Base-by-base conservation (phyloP, 345 rosid genomes). In the Lepidium sativum region DNA sequence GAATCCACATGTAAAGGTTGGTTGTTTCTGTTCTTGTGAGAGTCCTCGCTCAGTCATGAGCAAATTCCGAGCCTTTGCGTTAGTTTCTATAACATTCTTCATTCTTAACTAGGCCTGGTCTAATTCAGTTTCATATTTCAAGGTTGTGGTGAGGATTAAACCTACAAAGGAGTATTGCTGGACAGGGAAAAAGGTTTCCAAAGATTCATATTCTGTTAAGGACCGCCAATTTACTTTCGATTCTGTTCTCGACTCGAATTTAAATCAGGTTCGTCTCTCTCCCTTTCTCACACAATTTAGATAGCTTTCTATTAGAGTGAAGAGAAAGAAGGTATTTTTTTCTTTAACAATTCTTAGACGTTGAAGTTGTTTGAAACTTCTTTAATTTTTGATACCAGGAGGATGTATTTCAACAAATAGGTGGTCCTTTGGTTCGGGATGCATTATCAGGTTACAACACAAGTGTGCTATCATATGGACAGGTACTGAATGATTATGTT, bases 401-500 rank as follows among this genome's bases (percentile, higher is more conserved):
- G 47, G 86, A 88, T 54, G 77, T 86, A n/a, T 94, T 94, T 45
- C 84, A 78, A 65, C 71, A 58, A 39, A 81, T 94, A 51, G 97
- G 99, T 37, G 77, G 80, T 42, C 96, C 97, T 66, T 76, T 86
- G 81, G 96, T 88, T 71, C 54, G 83, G 52, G 80, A 84, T 71
- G 88, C 97, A 11, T 76, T 94, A 53, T 83, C 89, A 17, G 99
- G 99, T 54, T 94, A 88, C 86, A 94, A 88, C 72, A 79, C 88
- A 54, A 67, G 92, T 34, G 64, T 94, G 47, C 73, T 94, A 72
- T 88, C 99, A 20, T 86, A 90, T 72, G 99, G 99, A 27, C 91
- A 88, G 99, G 99, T 94, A 81, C 7, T 44, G 9, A 2, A 20
- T 29, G 16, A 17, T 54, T 67, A 23, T 49, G 10, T 13, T 16